Base-by-base conservation (phyloP, 1,139 yeast species). In the Candida sanyaensis region DNA sequence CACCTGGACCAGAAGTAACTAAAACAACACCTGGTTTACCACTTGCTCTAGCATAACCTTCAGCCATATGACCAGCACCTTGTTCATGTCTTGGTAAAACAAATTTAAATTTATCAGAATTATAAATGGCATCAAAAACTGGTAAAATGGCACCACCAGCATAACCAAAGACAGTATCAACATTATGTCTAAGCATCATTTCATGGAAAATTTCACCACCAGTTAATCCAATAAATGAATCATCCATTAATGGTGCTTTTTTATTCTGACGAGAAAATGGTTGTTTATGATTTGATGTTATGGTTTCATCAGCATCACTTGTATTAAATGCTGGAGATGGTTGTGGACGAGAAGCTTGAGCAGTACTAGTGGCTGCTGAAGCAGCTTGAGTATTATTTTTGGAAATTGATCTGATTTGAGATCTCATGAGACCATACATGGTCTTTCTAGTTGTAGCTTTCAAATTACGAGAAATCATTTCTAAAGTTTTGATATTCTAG, bases 41-140 rank as follows among this genome's bases (percentile, higher is more conserved):
- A 46, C 81, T 72, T 32, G 96, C 99, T 59, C 96, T 80, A 49
- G 99, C 98, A 61, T 93, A 93, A 53, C 99, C 99, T 74, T 93
- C 98, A 47, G 99, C 99, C 99, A 93, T 93, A 71, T 93, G 99
- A 45, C 99, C 99, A 23, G 99, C 99, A 68, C 99, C 99, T 73
- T 93, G 99, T 70, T 93, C 99, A 66, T 93, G 99, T 64, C 96
- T 83, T 45, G 99, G 99, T 59, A 93, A 77, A 50, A 93, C 89
- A 66, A 93, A 93, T 58, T 85, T 84, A 77, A 93, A 92, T 62
- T 87, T 83, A 50, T 87, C 86, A 12, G 97, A 88, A 73, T 92
- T 88, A 77, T 88, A 88, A 60, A 93, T 93, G 57, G 98, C 99
- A 66, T 93, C 99, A 64, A 88, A 93, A 30, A 93, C 99, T 24